These are phyloP conservation scores for Dictyostelium capitatum DNA, from an alignment of 78 protist species.

Conservation along the genomic window DNA sequence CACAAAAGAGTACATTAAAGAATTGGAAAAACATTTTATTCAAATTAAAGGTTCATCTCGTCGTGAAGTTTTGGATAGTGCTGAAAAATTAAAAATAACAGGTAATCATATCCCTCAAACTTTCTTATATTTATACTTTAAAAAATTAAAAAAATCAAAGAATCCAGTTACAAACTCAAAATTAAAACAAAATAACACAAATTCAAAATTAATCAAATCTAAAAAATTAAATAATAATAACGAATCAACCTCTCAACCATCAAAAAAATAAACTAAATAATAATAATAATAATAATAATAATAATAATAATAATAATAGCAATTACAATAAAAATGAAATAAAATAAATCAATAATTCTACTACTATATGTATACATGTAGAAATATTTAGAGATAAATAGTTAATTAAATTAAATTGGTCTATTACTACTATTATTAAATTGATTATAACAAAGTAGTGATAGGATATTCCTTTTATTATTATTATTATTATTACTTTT, in stretches of 20 bases:
- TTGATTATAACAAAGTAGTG: neutral
- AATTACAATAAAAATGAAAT: neutral
- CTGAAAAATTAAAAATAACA: conserved; percentile 67
- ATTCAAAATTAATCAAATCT: neutral
- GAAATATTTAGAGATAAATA: neutral
- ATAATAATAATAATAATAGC: too few relatives aligned
- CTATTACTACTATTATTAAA: neutral
- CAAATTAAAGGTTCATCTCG: conserved; percentile 73
- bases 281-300: too few relatives aligned
- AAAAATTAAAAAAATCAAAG: conserved; percentile 68
- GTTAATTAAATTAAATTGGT: neutral
- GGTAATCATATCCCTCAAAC: conserved; percentile 77
- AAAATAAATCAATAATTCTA: neutral
- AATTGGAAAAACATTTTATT: conserved; percentile 68
- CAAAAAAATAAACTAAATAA: neutral
- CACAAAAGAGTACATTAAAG: conserved; percentile 75
- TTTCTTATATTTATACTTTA: conserved; percentile 71
- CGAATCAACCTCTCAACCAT: neutral
- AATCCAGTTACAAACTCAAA: conserved; percentile 10
- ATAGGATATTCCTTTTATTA: too few relatives aligned
- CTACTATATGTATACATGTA: too few relatives aligned
- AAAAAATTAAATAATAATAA: conserved; percentile 4
- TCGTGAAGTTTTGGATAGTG: conserved; percentile 50
- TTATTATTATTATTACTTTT: too few relatives aligned
- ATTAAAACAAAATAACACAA: conserved; percentile 19